Evolutionary conservation across 352 stramenopile genomes (phyloP).

Genomic region (Albugo laibachii): DNA sequence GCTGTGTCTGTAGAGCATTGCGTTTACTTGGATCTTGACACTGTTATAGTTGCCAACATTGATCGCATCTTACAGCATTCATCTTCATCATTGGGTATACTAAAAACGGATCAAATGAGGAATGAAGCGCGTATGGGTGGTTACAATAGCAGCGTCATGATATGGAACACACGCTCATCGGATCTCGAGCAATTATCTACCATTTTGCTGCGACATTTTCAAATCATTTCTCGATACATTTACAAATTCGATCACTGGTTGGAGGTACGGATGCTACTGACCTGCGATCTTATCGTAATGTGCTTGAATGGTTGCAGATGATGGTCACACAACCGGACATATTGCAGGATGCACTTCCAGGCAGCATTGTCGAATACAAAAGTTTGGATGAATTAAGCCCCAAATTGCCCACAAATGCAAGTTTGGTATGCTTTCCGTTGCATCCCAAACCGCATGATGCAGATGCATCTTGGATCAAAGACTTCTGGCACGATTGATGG

Average conservation of each 20-base stretch:
- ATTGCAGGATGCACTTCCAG: slow-evolving; percentile 22
- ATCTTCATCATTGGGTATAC: slow-evolving; percentile 10
- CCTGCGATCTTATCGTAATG: not conserved
- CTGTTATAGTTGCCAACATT: slow-evolving; percentile 31
- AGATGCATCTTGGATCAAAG: slow-evolving; percentile 19
- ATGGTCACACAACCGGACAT: slow-evolving; percentile 12
- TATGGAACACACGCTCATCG: slow-evolving; percentile 14
- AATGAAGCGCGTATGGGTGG: slow-evolving; percentile 39
- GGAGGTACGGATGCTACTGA: slow-evolving; percentile 15
- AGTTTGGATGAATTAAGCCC: slow-evolving; percentile 12
- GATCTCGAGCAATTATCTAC: slow-evolving; percentile 12
- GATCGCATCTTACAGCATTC: slow-evolving; percentile 10
- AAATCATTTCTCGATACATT: slow-evolving; percentile 21
- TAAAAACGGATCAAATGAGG: slow-evolving; percentile 42
- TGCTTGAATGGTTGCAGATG: slow-evolving; percentile 14
- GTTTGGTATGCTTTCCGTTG: slow-evolving; percentile 68
- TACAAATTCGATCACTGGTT: slow-evolving; percentile 82
- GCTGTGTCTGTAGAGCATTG: slow-evolving; percentile 8
- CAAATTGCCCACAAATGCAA: slow-evolving; percentile 10
- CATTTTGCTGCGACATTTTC: slow-evolving; percentile 20
- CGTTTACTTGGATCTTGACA: slow-evolving; percentile 62
- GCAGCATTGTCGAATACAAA: slow-evolving; percentile 52
- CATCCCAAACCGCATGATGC: slow-evolving; percentile 52
- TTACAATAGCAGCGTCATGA: slow-evolving; percentile 64
- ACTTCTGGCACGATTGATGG: slow-evolving; percentile 14